These are phyloP conservation scores for Teunomyces atbi DNA, from an alignment of 805 yeast genomes.

Conservation along the genomic window DNA sequence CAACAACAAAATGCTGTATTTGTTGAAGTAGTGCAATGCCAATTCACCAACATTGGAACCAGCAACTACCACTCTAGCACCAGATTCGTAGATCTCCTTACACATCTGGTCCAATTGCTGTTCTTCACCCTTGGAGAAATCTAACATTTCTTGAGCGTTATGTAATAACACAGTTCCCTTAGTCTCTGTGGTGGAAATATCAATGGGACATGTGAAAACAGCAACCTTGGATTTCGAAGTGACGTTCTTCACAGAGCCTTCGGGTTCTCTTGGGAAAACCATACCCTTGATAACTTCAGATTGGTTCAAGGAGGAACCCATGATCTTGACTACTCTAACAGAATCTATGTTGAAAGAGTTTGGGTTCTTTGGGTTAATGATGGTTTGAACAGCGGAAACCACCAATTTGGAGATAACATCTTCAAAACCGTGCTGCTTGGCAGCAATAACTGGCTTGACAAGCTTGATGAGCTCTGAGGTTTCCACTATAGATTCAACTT, in stretches of 20 bases:
- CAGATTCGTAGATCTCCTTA: constrained; percentile 78
- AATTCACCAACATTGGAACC: constrained; percentile 92
- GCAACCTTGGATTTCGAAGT: constrained; percentile 73
- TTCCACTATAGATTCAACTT: constrained; percentile 55
- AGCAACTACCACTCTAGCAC: constrained; percentile 87
- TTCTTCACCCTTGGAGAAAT: constrained; percentile 95
- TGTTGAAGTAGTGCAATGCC: constrained; percentile 88
- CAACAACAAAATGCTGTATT: constrained; percentile 79
- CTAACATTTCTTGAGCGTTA: constrained; percentile 95
- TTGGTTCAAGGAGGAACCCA: constrained; percentile 79
- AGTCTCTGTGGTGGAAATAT: constrained; percentile 94
- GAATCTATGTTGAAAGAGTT: constrained; percentile 83
- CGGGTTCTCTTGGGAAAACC: constrained; percentile 99
- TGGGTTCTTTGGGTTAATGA: constrained; percentile 65
- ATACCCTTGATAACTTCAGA: constrained; percentile 90
- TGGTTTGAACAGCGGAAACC: constrained; percentile 77
- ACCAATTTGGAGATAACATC: constrained; percentile 73
- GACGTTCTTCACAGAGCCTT: constrained; percentile 75
- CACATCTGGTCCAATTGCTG: constrained; percentile 84
- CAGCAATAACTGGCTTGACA: constrained; percentile 82
- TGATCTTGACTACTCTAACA: constrained; percentile 90
- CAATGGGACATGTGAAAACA: constrained; percentile 90
- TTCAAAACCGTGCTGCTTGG: constrained; percentile 91
- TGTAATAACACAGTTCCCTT: constrained; percentile 95
- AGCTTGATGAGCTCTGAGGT: constrained; percentile 63